Conservation (phyloP, 2,329 filamentous ascomycete species). For the Fusarium sp. region DNA sequence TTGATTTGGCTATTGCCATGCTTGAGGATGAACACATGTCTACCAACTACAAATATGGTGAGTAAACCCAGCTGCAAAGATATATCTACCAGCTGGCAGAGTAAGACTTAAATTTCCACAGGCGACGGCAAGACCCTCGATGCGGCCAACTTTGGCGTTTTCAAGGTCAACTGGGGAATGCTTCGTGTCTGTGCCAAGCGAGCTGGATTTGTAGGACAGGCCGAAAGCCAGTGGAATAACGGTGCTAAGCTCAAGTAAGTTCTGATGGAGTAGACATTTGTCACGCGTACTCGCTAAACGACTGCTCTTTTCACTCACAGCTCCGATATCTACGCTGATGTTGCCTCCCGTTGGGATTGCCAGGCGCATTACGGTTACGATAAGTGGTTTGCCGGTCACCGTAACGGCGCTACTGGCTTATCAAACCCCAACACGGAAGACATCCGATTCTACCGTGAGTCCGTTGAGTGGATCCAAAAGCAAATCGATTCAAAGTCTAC, state of each 20-base stretch:
- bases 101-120: fast-evolving
- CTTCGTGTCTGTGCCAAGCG: background rate
- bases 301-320: background rate
- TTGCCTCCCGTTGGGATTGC: background rate
- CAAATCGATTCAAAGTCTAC: background rate
- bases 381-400: background rate
- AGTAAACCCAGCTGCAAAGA: background rate
- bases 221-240: background rate
- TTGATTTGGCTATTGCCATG: background rate
- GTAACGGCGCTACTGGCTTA: background rate
- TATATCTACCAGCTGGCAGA: background rate
- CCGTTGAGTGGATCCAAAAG: background rate
- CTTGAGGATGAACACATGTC: background rate
- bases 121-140: background rate
- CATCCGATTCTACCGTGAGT: background rate
- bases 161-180: conserved; percentile 1
- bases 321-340: background rate
- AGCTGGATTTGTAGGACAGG: background rate
- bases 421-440: background rate
- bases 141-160: background rate
- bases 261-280: background rate
- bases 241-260: background rate
- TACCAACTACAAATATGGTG: background rate
- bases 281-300: background rate
- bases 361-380: background rate